Base-by-base conservation (phyloP, 371 early-diverging fungal species). In the Globomyces sp. region DNA sequence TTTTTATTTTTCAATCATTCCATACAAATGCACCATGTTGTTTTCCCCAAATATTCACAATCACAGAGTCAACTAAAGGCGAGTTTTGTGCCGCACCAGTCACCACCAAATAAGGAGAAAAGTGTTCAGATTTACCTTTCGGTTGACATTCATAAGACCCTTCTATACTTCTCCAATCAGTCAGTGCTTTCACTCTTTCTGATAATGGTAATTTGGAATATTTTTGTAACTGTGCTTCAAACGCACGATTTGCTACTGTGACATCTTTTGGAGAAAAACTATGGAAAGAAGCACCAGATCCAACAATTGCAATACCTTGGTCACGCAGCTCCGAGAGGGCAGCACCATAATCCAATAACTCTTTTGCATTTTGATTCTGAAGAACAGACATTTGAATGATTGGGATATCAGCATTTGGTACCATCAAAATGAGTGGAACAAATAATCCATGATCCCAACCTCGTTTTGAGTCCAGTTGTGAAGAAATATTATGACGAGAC, bases 381-480 rank as follows among this genome's bases (percentile, higher is more conserved):
- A 65, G 61, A 0, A 78, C 67, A 37, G 64, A 59, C 39, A 78
- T 39, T 34, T 69, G 66, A 43, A 78, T 64, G 51, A 78, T 65
- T 37, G 79, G 79, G n/a, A 76, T 74, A 24, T 34, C n/a, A 5
- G 24, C 48, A 42, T 45, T 48, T 41, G 70, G 68, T 45, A 41
- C 39, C 60, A 63, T 65, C 47, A 76, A 63, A 47, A 61, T 68
- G 6, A 80, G 44, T 34, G 80, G 80, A 4, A 80, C 76, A 61
- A 80, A 78, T 3, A 74, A 77, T 36, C 79, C 81, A 67, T 81
- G 79, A 68, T 81, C 78, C 66, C 73, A 67, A n/a, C 81, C 81
- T 41, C 81, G 66, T 46, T 63, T 57, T 11, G 40, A 24, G 60
- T 80, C 80, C 1, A 66, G 40, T n/a, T 34, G 34, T 37, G 69